phyloP scores from a whole-genome alignment of 1,139 yeast species.

The Yamadazyma sp. region DNA sequence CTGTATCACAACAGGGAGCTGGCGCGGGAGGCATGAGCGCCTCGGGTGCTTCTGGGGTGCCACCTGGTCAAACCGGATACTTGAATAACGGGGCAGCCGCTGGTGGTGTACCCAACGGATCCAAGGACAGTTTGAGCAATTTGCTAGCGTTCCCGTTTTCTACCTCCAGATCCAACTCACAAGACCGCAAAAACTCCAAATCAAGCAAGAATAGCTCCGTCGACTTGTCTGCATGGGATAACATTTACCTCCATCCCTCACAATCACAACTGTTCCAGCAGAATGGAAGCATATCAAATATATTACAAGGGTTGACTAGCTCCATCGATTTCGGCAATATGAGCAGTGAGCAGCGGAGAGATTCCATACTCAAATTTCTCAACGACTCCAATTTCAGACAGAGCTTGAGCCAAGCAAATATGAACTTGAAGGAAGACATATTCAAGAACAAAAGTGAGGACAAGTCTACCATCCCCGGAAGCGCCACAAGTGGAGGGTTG shows the following conservation, averaged over 20 bases:
- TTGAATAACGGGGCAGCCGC: neutral
- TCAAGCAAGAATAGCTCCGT: constrained; percentile 27
- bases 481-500: neutral
- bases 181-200: constrained; percentile 15
- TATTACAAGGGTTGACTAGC: constrained; percentile 37
- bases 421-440: constrained; percentile 40
- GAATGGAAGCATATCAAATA: constrained; percentile 34
- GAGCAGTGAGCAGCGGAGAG: constrained; percentile 45
- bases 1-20: constrained; percentile 1
- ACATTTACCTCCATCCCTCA: constrained; percentile 10
- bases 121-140: constrained; percentile 40
- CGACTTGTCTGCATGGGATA: constrained; percentile 19
- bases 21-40: neutral
- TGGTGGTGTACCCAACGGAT: neutral
- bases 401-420: constrained; percentile 15
- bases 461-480: constrained; percentile 3
- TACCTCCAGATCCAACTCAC: constrained; percentile 15
- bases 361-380: constrained; percentile 40
- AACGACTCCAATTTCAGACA: constrained; percentile 25
- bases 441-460: constrained; percentile 21
- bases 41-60: no score
- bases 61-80: no score
- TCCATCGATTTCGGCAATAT: constrained; percentile 42
- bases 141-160: constrained; percentile 21
- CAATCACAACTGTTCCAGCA: constrained; percentile 5